Evolutionary conservation across 192 early-diverging fungal genomes (phyloP).

Genomic region (Dispira parvispora): DNA sequence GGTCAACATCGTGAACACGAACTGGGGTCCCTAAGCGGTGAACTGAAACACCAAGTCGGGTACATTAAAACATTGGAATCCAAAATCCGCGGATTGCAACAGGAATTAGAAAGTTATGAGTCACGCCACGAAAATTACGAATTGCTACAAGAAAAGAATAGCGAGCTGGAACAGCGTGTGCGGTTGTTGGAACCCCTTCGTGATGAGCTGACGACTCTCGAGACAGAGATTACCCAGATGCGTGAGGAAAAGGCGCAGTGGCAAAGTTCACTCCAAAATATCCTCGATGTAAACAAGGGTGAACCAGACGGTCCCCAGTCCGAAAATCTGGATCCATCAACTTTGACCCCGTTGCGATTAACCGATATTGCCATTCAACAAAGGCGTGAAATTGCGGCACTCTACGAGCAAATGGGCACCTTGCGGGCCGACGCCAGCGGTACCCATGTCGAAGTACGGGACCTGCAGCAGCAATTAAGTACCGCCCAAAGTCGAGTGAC

Average conservation of each 20-base stretch:
- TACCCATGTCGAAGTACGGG: slow-evolving; percentile 17
- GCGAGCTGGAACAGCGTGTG: slow-evolving; percentile 17
- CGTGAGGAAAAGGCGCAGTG: slow-evolving; percentile 38
- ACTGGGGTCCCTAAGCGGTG: slow-evolving; percentile 24
- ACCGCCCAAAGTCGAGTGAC: neutral
- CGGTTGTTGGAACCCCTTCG: slow-evolving; percentile 16
- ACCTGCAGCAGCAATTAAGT: slow-evolving; percentile 13
- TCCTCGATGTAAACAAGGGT: neutral
- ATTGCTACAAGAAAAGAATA: slow-evolving; percentile 21
- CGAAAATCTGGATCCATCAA: slow-evolving; percentile 11
- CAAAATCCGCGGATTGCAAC: slow-evolving; percentile 33
- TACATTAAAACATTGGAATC: slow-evolving; percentile 35
- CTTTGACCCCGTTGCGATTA: neutral
- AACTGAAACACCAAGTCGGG: slow-evolving; percentile 33
- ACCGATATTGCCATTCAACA: slow-evolving; percentile 20
- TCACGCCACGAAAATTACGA: slow-evolving; percentile 15
- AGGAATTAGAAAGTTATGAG: slow-evolving; percentile 18
- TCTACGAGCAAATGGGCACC: slow-evolving; percentile 22
- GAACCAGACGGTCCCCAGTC: neutral
- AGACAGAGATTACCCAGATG: slow-evolving; percentile 28
- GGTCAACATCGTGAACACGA: slow-evolving; percentile 6
- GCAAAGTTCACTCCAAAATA: slow-evolving; percentile 14
- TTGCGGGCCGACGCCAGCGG: slow-evolving; percentile 19
- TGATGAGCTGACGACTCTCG: slow-evolving; percentile 23
- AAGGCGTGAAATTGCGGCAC: slow-evolving; percentile 24